Evolutionary conservation across 2,329 filamentous ascomycete genomes (phyloP).

Genomic region (Lomentospora prolificans): DNA sequence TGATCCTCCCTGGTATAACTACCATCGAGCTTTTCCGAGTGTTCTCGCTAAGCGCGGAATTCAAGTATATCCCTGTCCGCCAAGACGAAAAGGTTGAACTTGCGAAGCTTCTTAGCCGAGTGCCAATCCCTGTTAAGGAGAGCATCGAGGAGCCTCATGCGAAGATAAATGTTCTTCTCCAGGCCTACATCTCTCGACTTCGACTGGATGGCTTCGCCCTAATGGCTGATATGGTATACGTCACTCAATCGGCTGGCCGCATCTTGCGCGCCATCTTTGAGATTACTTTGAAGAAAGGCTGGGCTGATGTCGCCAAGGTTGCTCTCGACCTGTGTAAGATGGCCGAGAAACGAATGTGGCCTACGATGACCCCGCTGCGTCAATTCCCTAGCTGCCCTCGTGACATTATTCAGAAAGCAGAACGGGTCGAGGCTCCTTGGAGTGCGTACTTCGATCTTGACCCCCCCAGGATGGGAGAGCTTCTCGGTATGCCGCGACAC

Average conservation of each 20-base stretch:
- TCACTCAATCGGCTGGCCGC: conserved; percentile 94
- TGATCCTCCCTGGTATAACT: conserved; percentile 86
- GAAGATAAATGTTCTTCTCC: conserved; percentile 95
- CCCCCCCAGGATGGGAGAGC: conserved; percentile 89
- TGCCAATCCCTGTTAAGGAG: conserved; percentile 95
- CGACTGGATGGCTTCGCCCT: conserved; percentile 88
- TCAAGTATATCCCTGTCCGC: conserved; percentile 96
- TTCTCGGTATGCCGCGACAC: conserved; percentile 81
- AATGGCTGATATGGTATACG: conserved; percentile 98
- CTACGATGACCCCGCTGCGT: conserved; percentile 90
- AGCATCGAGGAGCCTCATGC: conserved; percentile 93
- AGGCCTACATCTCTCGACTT: conserved; percentile 91
- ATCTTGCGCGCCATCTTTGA: conserved; percentile 94
- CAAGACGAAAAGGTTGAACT: conserved; percentile 97
- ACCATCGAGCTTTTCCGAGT: conserved; percentile 95
- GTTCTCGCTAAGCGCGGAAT: conserved; percentile 92
- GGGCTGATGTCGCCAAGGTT: conserved; percentile 85
- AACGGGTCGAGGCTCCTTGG: conserved; percentile 92
- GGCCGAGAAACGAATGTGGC: conserved; percentile 99
- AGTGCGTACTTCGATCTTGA: conserved; percentile 91
- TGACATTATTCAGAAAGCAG: conserved; percentile 84
- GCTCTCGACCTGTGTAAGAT: conserved; percentile 95
- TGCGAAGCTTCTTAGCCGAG: conserved; percentile 77
- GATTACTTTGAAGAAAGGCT: conserved; percentile 94
- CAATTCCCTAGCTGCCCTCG: conserved; percentile 77